Conservation (phyloP, 441 rosid species). For the Gossypium trilobum region DNA sequence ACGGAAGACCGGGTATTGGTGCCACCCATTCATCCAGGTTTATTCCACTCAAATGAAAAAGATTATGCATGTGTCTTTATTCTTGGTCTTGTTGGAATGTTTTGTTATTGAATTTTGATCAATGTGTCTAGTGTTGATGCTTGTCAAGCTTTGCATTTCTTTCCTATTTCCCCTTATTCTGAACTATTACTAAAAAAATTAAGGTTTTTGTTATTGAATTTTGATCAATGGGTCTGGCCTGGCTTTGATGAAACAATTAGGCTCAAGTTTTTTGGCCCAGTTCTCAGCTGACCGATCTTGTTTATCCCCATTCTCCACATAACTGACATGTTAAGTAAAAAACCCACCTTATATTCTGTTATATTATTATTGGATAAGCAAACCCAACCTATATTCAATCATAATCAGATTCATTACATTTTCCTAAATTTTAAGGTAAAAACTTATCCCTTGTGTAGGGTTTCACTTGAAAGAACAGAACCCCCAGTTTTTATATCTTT, state of each 20-base stretch:
- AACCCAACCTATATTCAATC: too few species aligned
- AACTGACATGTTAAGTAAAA: background rate
- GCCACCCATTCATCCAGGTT: slow-evolving; percentile 56
- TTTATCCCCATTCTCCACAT: background rate
- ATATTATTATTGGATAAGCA: too few species aligned
- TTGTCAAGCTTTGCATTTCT: background rate
- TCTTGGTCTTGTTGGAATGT: background rate
- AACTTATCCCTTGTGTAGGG: background rate
- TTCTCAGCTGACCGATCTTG: background rate
- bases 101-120: slow-evolving; percentile 3
- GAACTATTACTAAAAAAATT: background rate
- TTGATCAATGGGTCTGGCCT: background rate
- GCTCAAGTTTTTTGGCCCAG: background rate
- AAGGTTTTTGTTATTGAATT: background rate
- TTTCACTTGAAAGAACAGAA: background rate
- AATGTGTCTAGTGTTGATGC: background rate
- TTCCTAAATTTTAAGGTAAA: background rate
- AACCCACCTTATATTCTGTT: background rate
- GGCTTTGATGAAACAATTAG: background rate
- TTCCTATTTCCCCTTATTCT: background rate
- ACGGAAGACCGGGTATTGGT: slow-evolving; percentile 58
- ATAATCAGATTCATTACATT: background rate
- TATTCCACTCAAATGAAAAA: slow-evolving; percentile 47
- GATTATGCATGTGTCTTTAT: background rate
- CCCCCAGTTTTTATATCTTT: background rate